Evolutionary conservation across 805 yeast species (phyloP).

Genomic region (Sungouiozyma intestinalis): DNA sequence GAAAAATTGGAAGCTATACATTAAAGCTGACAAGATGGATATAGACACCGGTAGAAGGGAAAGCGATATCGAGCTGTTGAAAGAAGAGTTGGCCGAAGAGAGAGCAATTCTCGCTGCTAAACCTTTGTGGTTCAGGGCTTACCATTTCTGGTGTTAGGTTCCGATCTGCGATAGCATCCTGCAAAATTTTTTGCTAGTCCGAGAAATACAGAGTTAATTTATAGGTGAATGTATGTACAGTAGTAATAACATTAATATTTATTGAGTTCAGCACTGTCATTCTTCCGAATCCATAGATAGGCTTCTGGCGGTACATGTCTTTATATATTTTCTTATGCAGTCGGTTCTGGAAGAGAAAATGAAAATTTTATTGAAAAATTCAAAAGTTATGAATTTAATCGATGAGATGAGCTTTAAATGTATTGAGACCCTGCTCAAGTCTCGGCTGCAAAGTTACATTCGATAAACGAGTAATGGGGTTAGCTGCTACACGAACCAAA

Average conservation of each 20-base stretch:
- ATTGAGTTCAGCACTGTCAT: too few relatives aligned
- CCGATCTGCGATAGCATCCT: too few relatives aligned
- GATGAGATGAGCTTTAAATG: constrained; percentile 1
- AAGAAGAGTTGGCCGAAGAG: constrained; percentile 45
- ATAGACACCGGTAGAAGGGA: constrained; percentile 55
- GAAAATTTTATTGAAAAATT: neutral
- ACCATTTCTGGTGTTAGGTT: constrained; percentile 31
- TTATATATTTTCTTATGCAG: too few relatives aligned
- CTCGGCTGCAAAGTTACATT: too few relatives aligned
- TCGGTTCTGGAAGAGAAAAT: neutral
- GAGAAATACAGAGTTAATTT: too few relatives aligned
- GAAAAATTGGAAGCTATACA: constrained; percentile 31
- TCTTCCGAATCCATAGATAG: too few relatives aligned
- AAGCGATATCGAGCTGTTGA: constrained; percentile 41
- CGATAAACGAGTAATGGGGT: constrained; percentile 43
- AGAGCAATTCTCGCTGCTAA: constrained; percentile 32
- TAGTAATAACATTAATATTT: too few relatives aligned
- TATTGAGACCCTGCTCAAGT: neutral
- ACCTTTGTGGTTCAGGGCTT: constrained; percentile 39
- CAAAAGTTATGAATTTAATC: neutral
- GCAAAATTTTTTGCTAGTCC: neutral
- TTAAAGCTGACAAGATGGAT: constrained; percentile 43
- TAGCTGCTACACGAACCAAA: constrained; percentile 69
- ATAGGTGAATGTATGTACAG: too few relatives aligned
- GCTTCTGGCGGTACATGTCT: neutral